Conservation (phyloP, 306 rosid species). For the Cucurbita maxima region DNA sequence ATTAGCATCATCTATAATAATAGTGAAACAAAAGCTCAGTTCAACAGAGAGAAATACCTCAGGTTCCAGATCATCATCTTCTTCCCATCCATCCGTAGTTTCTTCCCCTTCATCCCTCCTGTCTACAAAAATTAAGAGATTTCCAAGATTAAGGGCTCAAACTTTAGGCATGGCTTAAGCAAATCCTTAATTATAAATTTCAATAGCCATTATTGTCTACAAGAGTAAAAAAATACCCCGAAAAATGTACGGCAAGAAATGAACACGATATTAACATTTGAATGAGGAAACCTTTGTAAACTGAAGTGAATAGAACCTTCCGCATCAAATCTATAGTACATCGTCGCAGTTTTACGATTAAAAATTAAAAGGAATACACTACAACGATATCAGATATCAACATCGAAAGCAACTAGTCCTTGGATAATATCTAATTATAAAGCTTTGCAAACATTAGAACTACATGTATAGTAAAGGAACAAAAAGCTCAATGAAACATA, state of each 20-base stretch:
- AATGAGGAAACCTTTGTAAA: background rate
- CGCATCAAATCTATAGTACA: background rate
- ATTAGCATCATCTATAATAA: slow-evolving; percentile 6
- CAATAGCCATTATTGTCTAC: background rate
- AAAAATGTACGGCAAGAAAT: background rate
- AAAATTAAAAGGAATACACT: background rate
- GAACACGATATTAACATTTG: background rate
- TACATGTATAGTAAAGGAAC: background rate
- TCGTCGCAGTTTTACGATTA: background rate
- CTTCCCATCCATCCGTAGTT: slow-evolving; percentile 24
- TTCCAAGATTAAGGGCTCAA: slow-evolving; percentile 6
- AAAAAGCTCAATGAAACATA: background rate
- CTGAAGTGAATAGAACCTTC: background rate
- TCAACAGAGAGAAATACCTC: slow-evolving; percentile 24
- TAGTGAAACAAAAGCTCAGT: slow-evolving; percentile 6
- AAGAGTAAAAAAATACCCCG: background rate
- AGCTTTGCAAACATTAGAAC: background rate
- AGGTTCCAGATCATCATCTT: slow-evolving; percentile 42
- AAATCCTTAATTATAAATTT: background rate
- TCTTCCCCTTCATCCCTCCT: slow-evolving; percentile 33
- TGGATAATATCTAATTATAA: background rate
- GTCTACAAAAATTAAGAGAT: slow-evolving; percentile 19
- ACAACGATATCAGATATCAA: background rate
- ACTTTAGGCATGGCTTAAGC: background rate
- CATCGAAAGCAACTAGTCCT: background rate